Percentiles rank a stretch among this genome's conserved stretches.
Evolutionary conservation across 2,329 filamentous ascomycete species (phyloP).

Genomic region (Diaporthe sp.): DNA sequence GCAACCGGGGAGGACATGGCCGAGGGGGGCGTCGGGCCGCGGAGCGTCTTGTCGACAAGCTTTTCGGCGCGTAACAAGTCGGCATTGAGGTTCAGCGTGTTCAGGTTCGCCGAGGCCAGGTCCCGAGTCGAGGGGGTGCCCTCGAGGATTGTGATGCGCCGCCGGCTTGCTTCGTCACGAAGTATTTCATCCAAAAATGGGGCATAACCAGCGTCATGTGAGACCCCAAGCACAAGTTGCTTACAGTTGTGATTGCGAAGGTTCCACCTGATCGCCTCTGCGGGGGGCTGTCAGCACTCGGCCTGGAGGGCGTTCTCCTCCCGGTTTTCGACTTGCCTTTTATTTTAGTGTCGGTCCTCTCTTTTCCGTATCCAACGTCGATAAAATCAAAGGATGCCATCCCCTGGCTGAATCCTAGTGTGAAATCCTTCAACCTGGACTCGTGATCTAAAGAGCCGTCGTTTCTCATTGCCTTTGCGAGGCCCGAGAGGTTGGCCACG

Average conservation of each 20-base stretch:
- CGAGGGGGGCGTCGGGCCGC: conserved; percentile 39
- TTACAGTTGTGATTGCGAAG: conserved; percentile 73
- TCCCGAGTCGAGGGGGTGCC: conserved; percentile 65
- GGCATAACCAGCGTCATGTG: conserved; percentile 72
- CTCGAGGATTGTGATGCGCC: conserved; percentile 67
- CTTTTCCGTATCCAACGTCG: conserved; percentile 71
- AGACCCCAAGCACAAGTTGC: conserved; percentile 72
- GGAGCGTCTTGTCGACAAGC: conserved; percentile 55
- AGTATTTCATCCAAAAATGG: conserved; percentile 70
- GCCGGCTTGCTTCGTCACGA: conserved; percentile 56
- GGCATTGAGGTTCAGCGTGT: conserved; percentile 60
- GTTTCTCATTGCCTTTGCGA: conserved; percentile 63
- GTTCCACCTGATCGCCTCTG: conserved; percentile 69
- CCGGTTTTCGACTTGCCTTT: conserved; percentile 59
- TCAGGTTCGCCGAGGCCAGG: conserved; percentile 61
- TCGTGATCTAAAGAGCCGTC: conserved; percentile 61
- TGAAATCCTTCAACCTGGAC: conserved; percentile 68
- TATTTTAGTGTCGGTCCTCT: conserved; percentile 72
- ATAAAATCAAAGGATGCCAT: conserved; percentile 74
- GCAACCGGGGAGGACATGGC: conserved; percentile 30
- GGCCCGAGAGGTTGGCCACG: conserved; percentile 66
- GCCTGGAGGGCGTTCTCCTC: not conserved
- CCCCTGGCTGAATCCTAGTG: conserved; percentile 70
- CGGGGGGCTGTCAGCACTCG: conserved; percentile 38
- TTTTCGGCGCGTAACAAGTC: conserved; percentile 69